Conservation (phyloP, 805 yeast genomes). For the Monosporozyma unispora region DNA sequence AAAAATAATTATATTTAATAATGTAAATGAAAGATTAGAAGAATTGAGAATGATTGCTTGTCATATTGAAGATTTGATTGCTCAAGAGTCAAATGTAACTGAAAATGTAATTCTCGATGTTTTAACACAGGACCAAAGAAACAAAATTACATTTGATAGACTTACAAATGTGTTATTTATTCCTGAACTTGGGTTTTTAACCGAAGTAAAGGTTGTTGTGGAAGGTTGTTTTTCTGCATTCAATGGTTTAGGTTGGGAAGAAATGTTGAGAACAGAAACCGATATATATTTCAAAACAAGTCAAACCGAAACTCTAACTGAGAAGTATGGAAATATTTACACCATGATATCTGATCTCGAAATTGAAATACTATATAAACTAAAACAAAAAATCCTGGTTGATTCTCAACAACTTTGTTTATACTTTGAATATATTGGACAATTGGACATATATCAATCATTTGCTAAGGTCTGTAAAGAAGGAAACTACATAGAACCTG, state of each 20-base stretch:
- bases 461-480: conserved; percentile 28
- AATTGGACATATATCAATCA: conserved; percentile 32
- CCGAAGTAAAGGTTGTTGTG: conserved; percentile 19
- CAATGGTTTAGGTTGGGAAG: conserved; percentile 25
- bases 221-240: conserved; percentile 1
- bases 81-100: conserved; percentile 13
- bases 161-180: conserved; percentile 34
- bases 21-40: conserved; percentile 26
- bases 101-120: conserved; percentile 3
- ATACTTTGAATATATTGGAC: conserved; percentile 23
- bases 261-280: conserved; percentile 33
- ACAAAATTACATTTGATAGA: conserved; percentile 6
- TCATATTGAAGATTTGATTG: conserved; percentile 29
- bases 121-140: conserved; percentile 10
- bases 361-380: conserved; percentile 31
- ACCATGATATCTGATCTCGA: conserved; percentile 34
- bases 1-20: conserved; percentile 25
- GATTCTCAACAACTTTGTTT: conserved; percentile 9
- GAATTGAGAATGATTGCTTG: conserved; percentile 20
- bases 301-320: conserved; percentile 28
- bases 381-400: conserved; percentile 23
- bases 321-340: conserved; percentile 35
- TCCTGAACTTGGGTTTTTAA: conserved; percentile 39
- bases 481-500: conserved; percentile 29
- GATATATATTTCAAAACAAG: conserved; percentile 32